A percentile compares a stretch with the other conserved stretches of the same genome.
These are phyloP conservation scores for Pseudogymnoascus sp. DNA, from an alignment of 2,329 filamentous ascomycete species.

Conservation along the genomic window DNA sequence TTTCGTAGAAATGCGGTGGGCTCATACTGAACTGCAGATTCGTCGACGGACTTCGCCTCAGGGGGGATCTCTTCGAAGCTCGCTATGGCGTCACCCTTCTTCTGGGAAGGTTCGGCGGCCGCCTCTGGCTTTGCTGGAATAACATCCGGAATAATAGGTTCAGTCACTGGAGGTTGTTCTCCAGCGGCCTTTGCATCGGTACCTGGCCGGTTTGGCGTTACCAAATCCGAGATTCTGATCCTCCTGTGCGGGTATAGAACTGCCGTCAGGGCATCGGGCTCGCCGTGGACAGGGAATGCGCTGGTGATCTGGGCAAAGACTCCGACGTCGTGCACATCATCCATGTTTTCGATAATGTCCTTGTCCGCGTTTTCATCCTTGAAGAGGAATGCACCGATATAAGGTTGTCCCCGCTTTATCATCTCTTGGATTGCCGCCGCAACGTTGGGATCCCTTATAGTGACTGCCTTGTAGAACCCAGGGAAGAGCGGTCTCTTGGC, in stretches of 20 bases:
- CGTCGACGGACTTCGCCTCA: constrained; percentile 48
- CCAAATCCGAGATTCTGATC: constrained; percentile 79
- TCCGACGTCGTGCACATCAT: constrained; percentile 91
- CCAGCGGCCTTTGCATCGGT: constrained; percentile 39
- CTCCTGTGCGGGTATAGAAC: constrained; percentile 94
- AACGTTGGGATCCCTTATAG: constrained; percentile 87
- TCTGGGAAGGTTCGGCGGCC: constrained; percentile 49
- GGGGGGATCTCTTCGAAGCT: constrained; percentile 85
- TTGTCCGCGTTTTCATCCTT: constrained; percentile 93
- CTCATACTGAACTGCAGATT: constrained; percentile 58
- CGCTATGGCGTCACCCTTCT: constrained; percentile 89
- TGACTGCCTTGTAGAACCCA: constrained; percentile 98
- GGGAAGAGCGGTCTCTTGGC: constrained; percentile 90
- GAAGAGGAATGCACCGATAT: constrained; percentile 93
- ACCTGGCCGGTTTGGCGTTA: constrained; percentile 50
- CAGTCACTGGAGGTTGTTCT: constrained; percentile 34
- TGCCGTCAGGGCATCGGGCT: constrained; percentile 78
- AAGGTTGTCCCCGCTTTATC: constrained; percentile 93
- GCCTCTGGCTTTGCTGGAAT: constrained; percentile 49
- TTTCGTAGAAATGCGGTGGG: constrained; percentile 86
- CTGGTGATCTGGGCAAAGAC: constrained; percentile 98
- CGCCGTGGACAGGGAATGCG: constrained; percentile 83
- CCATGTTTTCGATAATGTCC: constrained; percentile 82
- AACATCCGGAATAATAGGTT: constrained; percentile 47
- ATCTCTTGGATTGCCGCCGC: constrained; percentile 90